Base-by-base conservation (phyloP, 1,284 basidiomycete genomes). In the Bondarzewia mesenterica region DNA sequence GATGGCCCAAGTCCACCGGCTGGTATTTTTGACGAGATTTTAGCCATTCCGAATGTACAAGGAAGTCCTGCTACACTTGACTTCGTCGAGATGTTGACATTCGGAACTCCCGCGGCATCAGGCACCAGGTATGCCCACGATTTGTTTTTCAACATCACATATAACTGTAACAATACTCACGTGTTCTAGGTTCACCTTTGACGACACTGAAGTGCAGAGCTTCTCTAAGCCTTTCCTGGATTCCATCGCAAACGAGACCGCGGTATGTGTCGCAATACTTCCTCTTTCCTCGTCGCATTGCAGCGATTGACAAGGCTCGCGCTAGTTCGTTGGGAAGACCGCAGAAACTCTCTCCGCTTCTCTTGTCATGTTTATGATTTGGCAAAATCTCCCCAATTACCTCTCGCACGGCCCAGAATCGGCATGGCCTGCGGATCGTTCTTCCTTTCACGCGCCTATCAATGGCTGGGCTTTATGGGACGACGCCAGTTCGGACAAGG, bases 111-210 rank as follows among this genome's bases (percentile, higher is more conserved):
- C n/a, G 3, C 73, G 52, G 58, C 74, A 0, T 56, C 53, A 3
- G 52, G 50, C 26, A 27, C 35, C 3, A 1, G 42, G 2, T 49
- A 27, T 12, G 22, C 20, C 12, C n/a, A 42, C 46, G 15, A n/a
- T 15, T 8, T 45, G 44, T 5, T 48, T 48, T 29, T 10, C 26
- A 12, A 14, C 21, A 7, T 14, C 5, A 7, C 29, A 1, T 32
- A n/a, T 32, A 8, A 22, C 42, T 5, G 14, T 8, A 26, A 2
- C 23, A 10, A 40, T 40, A 8, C 38, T 40, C 3, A 32, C 21
- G 14, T 14, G 22, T 40, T 40, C 6, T 47, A 79, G 77, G 20
- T 72, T 57, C 0, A 61, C 69, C 12, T 80, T 77, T 16, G 25
- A 43, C 65, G 27, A 29, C 7, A 29, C 42, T 1, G 22, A 53